phyloP scores from a whole-genome alignment of 1,284 basidiomycete genomes.

The Microbotryum saponariae region DNA sequence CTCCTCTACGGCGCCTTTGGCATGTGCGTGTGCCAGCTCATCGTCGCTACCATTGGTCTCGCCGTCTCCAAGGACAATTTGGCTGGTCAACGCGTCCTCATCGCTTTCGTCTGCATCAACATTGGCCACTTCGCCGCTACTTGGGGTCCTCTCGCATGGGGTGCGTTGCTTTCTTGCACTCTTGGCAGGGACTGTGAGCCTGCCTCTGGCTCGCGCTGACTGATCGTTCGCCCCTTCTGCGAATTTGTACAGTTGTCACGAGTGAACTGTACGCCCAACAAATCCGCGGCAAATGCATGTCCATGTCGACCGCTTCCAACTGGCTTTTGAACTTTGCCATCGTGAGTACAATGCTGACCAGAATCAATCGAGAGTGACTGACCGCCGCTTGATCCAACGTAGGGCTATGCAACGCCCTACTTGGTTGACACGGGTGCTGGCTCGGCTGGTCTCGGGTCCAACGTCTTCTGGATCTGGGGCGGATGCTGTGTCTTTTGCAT shows the following conservation, averaged over 20 bases:
- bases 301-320: conserved; percentile 39
- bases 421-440: not conserved
- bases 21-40: conserved; percentile 50
- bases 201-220: not conserved
- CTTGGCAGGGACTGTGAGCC: too few relatives aligned
- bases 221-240: not conserved
- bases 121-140: conserved; percentile 37
- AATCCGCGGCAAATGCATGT: conserved; percentile 36
- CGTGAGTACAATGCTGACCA: conserved; percentile 1
- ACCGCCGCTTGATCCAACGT: conserved; percentile 12
- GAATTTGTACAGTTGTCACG: conserved; percentile 2
- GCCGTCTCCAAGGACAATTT: conserved; percentile 31
- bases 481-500: conserved; percentile 15
- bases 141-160: conserved; percentile 36
- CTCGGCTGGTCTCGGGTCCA: conserved; percentile 13
- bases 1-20: conserved; percentile 62
- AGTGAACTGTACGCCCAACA: too few relatives aligned
- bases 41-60: conserved; percentile 37
- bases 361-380: conserved; percentile 16
- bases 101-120: conserved; percentile 39
- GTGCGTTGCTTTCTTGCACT: conserved; percentile 13
- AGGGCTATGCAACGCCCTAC: not conserved
- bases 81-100: conserved; percentile 35
- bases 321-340: conserved; percentile 43
- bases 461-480: conserved; percentile 39